These are phyloP conservation scores for Talaromyces sp. DNA, from an alignment of 2,329 filamentous ascomycete species.

Conservation along the genomic window DNA sequence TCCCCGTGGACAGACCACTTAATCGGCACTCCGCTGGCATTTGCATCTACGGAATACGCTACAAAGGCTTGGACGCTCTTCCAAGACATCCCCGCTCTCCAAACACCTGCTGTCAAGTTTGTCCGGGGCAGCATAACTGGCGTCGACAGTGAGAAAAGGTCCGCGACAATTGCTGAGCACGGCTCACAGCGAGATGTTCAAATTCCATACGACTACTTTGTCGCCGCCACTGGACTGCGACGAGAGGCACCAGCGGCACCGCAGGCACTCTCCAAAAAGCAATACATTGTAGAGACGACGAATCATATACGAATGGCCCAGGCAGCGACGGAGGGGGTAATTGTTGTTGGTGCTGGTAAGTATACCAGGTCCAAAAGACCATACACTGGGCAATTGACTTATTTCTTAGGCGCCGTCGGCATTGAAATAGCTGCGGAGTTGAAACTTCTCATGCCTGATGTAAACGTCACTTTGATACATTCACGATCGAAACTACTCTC, in stretches of 20 bases:
- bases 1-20: slow-evolving; percentile 47
- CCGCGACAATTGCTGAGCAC: not conserved
- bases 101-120: slow-evolving; percentile 57
- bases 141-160: slow-evolving; percentile 44
- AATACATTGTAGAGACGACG: slow-evolving; percentile 60
- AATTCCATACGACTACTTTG: slow-evolving; percentile 65
- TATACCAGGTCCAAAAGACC: not conserved
- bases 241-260: slow-evolving; percentile 70
- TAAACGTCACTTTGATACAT: slow-evolving; percentile 69
- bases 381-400: slow-evolving; percentile 11
- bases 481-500: slow-evolving; percentile 67
- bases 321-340: slow-evolving; percentile 54
- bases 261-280: slow-evolving; percentile 56
- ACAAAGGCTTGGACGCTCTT: slow-evolving; percentile 68
- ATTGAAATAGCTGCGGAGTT: slow-evolving; percentile 79
- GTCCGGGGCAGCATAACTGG: slow-evolving; percentile 61
- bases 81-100: slow-evolving; percentile 62
- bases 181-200: not conserved
- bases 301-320: slow-evolving; percentile 55
- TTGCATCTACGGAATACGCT: slow-evolving; percentile 57
- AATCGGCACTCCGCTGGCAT: slow-evolving; percentile 66
- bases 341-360: slow-evolving; percentile 67
- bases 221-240: slow-evolving; percentile 66
- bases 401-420: slow-evolving; percentile 61
- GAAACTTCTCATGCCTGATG: slow-evolving; percentile 60